Conservation (phyloP, 2,329 filamentous ascomycete species). For the Microdochium nivale region DNA sequence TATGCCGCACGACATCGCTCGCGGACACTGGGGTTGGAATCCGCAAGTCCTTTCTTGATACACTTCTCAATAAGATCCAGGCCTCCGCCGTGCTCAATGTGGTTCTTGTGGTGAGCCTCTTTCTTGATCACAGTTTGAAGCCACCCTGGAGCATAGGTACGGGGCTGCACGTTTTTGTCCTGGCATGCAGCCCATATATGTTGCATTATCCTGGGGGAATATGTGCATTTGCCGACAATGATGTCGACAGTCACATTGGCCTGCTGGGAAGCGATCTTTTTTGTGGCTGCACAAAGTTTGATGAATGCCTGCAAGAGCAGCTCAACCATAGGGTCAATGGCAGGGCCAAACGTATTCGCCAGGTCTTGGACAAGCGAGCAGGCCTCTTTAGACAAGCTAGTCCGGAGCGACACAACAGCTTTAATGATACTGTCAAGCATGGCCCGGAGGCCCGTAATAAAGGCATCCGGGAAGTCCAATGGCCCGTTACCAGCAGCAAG, state of each 20-base stretch:
- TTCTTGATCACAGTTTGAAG: conserved; percentile 73
- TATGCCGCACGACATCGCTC: conserved; percentile 79
- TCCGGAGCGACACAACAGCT: conserved; percentile 71
- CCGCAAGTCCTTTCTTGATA: conserved; percentile 78
- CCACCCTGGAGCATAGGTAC: conserved; percentile 74
- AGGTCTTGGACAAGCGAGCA: conserved; percentile 81
- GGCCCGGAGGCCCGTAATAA: conserved; percentile 60
- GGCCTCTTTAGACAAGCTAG: conserved; percentile 81
- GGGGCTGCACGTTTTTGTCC: conserved; percentile 88
- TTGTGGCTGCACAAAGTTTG: conserved; percentile 82
- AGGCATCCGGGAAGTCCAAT: conserved; percentile 64
- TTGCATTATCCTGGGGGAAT: conserved; percentile 72
- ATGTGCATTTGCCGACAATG: conserved; percentile 72
- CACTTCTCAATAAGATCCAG: conserved; percentile 80
- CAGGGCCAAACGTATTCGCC: conserved; percentile 65
- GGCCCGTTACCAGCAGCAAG: conserved; percentile 79
- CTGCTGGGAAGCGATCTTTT: conserved; percentile 83
- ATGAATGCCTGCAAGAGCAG: conserved; percentile 81
- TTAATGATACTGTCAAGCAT: conserved; percentile 86
- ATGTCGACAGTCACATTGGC: conserved; percentile 75
- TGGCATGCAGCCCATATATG: conserved; percentile 75
- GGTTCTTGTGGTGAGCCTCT: conserved; percentile 67
- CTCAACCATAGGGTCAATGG: conserved; percentile 82
- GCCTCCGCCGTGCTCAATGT: conserved; percentile 78
- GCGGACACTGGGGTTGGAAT: conserved; percentile 83